Evolutionary conservation across 306 rosid genomes (phyloP).

Genomic region (Cicer pinnatifidum): DNA sequence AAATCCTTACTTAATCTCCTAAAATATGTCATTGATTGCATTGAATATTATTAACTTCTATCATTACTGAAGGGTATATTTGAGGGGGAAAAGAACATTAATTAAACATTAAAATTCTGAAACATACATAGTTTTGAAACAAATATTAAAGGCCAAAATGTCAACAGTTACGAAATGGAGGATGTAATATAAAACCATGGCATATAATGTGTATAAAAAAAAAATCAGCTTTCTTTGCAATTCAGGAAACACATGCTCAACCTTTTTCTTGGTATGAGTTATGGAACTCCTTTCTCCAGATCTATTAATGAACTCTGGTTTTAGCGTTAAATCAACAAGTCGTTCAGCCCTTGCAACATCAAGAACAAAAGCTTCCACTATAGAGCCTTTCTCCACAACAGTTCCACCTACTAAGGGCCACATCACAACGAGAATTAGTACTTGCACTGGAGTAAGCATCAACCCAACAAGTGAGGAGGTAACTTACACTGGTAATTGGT

Average conservation of each 20-base stretch:
- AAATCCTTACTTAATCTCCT: neutral
- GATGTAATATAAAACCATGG: conserved; percentile 2
- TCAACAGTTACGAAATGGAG: neutral
- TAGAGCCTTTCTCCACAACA: conserved; percentile 62
- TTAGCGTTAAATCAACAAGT: conserved; percentile 81
- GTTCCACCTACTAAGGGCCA: conserved; percentile 64
- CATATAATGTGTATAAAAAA: neutral
- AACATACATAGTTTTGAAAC: neutral
- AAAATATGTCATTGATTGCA: neutral
- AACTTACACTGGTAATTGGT: conserved; percentile 76
- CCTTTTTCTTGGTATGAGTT: conserved; percentile 68
- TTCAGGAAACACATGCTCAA: conserved; percentile 37
- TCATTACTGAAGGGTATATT: neutral
- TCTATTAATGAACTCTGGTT: conserved; percentile 61
- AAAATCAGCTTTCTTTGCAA: neutral
- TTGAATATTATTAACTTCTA: neutral
- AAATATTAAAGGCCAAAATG: neutral
- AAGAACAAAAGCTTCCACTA: conserved; percentile 76
- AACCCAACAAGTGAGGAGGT: conserved; percentile 2
- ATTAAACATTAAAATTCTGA: neutral
- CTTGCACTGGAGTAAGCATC: conserved; percentile 33
- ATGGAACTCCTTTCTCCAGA: conserved; percentile 53
- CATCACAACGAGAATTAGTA: conserved; percentile 23
- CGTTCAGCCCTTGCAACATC: conserved; percentile 79
- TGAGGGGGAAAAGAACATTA: neutral